phyloP scores from a whole-genome alignment of 1,284 basidiomycete genomes.

The Cutaneotrichosporon mucoides region DNA sequence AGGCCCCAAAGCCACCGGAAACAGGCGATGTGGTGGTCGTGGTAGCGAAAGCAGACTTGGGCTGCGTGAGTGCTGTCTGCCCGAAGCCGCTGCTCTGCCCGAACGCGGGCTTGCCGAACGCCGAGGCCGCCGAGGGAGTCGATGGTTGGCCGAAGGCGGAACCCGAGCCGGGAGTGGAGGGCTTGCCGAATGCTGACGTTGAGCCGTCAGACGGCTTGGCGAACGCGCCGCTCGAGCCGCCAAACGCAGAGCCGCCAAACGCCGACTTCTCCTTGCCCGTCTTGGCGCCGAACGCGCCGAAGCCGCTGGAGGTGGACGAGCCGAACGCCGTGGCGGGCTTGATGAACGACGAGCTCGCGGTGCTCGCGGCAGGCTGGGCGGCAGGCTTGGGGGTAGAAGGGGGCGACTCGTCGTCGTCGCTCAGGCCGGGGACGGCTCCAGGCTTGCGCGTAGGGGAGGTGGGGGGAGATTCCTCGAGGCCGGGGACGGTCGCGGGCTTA shows the following conservation, averaged over 20 bases:
- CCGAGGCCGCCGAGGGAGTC: slow-evolving; percentile 1
- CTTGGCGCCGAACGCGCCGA: slow-evolving; percentile 29
- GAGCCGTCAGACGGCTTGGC: background rate
- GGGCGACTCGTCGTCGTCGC: slow-evolving; percentile 18
- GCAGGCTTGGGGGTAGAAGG: slow-evolving; percentile 12
- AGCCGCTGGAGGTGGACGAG: slow-evolving; percentile 16
- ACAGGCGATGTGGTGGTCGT: slow-evolving; percentile 14
- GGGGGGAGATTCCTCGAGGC: slow-evolving; percentile 35
- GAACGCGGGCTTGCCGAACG: slow-evolving; percentile 19
- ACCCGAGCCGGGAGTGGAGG: background rate
- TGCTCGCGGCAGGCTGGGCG: slow-evolving; percentile 10
- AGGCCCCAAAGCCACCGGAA: slow-evolving; percentile 41
- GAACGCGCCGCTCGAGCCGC: background rate
- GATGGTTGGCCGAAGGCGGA: slow-evolving; percentile 8
- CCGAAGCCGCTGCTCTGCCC: slow-evolving; percentile 21
- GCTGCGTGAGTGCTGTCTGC: slow-evolving; percentile 1
- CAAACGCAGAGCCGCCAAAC: background rate
- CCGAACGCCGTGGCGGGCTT: slow-evolving; percentile 43
- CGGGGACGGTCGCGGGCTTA: slow-evolving; percentile 18
- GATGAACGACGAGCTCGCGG: slow-evolving; percentile 31
- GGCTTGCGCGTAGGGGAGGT: slow-evolving; percentile 19
- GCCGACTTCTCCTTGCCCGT: too few relatives aligned
- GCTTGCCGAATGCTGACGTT: background rate
- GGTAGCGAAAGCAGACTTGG: background rate
- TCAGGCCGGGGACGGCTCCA: slow-evolving; percentile 16